Evolutionary conservation across 1,139 yeast genomes (phyloP).

Genomic region (Pneumocystis sp.): DNA sequence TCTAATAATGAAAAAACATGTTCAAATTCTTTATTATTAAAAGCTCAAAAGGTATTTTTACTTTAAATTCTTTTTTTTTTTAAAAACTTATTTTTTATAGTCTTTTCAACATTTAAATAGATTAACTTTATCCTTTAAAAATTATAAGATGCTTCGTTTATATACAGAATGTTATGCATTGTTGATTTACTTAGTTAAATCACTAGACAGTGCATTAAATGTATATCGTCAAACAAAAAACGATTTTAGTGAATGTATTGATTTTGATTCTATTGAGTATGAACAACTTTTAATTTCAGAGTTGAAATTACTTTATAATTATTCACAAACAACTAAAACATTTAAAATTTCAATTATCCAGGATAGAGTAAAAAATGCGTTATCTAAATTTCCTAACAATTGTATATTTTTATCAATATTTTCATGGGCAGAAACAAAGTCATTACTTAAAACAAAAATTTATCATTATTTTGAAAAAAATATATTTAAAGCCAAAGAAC

Average conservation of each 20-base stretch:
- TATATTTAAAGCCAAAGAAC: not conserved
- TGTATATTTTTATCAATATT: not conserved
- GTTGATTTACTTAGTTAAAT: not conserved
- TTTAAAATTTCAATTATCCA: not conserved
- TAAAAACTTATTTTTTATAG: not conserved
- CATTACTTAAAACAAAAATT: not conserved
- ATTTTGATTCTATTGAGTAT: not conserved
- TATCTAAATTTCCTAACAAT: not conserved
- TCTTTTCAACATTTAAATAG: not conserved
- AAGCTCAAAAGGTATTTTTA: not conserved
- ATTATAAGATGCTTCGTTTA: not conserved
- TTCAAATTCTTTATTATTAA: not conserved
- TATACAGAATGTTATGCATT: not conserved
- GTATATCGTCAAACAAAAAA: not conserved
- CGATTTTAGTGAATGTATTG: not conserved
- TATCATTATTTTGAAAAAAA: not conserved
- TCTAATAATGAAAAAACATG: not conserved
- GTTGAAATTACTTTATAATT: not conserved
- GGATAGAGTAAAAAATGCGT: not conserved
- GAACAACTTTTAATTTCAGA: not conserved
- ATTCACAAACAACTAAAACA: not conserved
- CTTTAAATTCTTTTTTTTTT: not conserved
- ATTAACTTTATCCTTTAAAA: not conserved
- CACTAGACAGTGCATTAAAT: not conserved
- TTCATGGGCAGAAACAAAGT: not conserved